Base-by-base conservation (phyloP, 1,284 basidiomycete genomes). In the Pulveroboletus sp. region DNA sequence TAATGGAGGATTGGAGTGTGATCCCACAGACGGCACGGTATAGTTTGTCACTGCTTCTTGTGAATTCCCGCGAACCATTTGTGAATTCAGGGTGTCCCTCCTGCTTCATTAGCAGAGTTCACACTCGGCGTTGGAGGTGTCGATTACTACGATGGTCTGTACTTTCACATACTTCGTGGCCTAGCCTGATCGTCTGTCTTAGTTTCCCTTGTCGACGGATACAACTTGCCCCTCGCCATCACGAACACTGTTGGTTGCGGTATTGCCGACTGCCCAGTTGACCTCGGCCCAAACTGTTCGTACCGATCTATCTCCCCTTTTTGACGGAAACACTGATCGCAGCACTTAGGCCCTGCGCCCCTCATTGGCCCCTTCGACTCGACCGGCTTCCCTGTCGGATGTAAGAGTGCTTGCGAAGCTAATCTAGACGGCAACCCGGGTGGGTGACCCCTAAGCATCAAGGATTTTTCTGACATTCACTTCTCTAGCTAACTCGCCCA, bases 91-190 rank as follows among this genome's bases (percentile, higher is more conserved):
- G 82, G 85, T 58, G 80, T 85, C 9, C 83, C 85, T 29, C 85
- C 85, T 51, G 84, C 80, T 7, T 78, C 80, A n/a, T 72, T 86
- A 25, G 84, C 83, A 7, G 83, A 86, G 62, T 86, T 77, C 68
- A 86, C 81, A 17, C 71, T 87, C 9, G 55, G 65, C 14, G 9
- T 60, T 17, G 49, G 49, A 31, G 68, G 60, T 22, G 2, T 49
- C 12, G 69, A 69, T 46, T 69, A 65, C 42, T 70, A 66, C 36
- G 67, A 72, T 52, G 67, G 71, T 72, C 5, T 4, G 58, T 53
- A 15, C 26, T 10, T 24, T 29, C 25, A 18, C 26, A 24, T 3
- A 18, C 17, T 17, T 29, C 8, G 9, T 15, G 2, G n/a, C 12
- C 5, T 36, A 25, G 55, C 29, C 56, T 61, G 46, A 65, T 11